Conservation (phyloP, 768 basidiomycete genomes). For the Lactarius hengduanensis region DNA sequence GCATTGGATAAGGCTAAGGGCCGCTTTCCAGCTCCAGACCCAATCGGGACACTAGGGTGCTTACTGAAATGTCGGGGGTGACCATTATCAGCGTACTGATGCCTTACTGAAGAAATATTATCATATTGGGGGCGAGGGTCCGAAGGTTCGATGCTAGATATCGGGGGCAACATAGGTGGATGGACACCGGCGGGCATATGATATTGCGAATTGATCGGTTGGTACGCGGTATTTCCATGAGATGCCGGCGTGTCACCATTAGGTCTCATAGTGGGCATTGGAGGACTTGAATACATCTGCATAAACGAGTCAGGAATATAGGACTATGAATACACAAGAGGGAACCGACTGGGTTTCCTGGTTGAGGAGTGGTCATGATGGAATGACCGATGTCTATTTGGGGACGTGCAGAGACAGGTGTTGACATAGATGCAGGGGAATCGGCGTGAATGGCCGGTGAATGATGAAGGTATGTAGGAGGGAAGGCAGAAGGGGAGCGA, state of each 20-base stretch:
- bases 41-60: slow-evolving; percentile 27
- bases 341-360: slow-evolving; percentile 35
- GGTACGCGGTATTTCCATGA: slow-evolving; percentile 21
- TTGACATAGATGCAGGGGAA: slow-evolving; percentile 43
- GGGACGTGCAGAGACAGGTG: slow-evolving; percentile 39
- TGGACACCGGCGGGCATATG: slow-evolving; percentile 15
- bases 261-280: slow-evolving; percentile 9
- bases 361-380: slow-evolving; percentile 31
- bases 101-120: slow-evolving; percentile 60
- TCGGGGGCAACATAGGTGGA: slow-evolving; percentile 26
- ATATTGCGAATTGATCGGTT: slow-evolving; percentile 17
- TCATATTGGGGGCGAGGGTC: slow-evolving; percentile 36
- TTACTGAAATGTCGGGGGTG: slow-evolving; percentile 29
- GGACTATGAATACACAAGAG: neutral
- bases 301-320: neutral
- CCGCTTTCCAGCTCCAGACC: slow-evolving; percentile 51
- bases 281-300: slow-evolving; percentile 25
- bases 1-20: slow-evolving; percentile 61
- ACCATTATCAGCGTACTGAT: slow-evolving; percentile 48
- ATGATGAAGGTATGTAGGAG: slow-evolving; percentile 51
- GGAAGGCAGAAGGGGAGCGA: slow-evolving; percentile 65
- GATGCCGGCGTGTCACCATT: slow-evolving; percentile 14
- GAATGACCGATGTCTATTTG: slow-evolving; percentile 31
- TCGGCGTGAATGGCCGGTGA: slow-evolving; percentile 68
- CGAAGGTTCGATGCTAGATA: slow-evolving; percentile 27